phyloP scores from a whole-genome alignment of 192 early-diverging fungal species.

The Gamsiella multidivaricata region DNA sequence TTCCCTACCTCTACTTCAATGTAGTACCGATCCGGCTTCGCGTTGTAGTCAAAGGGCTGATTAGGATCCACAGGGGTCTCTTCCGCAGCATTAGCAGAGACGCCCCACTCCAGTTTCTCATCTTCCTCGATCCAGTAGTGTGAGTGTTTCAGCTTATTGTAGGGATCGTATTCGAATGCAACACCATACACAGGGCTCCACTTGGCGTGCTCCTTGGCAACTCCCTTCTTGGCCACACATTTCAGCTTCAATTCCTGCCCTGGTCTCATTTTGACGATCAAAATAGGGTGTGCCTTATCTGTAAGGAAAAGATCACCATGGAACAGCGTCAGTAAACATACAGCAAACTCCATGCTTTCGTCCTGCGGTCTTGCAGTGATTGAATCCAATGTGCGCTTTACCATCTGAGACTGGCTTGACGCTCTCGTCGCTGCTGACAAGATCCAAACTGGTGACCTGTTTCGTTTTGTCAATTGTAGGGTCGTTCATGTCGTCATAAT shows the following conservation, averaged over 20 bases:
- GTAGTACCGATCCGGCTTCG: conserved; percentile 82
- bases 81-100: conserved; percentile 66
- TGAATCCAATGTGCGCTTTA: conserved; percentile 11
- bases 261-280: conserved; percentile 89
- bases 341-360: conserved; percentile 34
- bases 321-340: background rate
- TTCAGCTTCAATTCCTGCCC: conserved; percentile 93
- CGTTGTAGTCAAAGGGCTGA: conserved; percentile 81
- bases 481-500: conserved; percentile 54
- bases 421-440: conserved; percentile 79
- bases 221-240: conserved; percentile 96
- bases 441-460: conserved; percentile 85
- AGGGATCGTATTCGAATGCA: conserved; percentile 96
- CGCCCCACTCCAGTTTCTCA: conserved; percentile 85
- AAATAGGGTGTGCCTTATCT: conserved; percentile 59
- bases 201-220: conserved; percentile 97
- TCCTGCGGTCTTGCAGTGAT: background rate
- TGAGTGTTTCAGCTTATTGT: conserved; percentile 92
- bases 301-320: background rate
- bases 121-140: conserved; percentile 94
- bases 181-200: conserved; percentile 93
- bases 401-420: conserved; percentile 75
- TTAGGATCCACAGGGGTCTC: conserved; percentile 64
- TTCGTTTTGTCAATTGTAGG: conserved; percentile 69
- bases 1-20: conserved; percentile 76